A percentile compares a stretch with the other conserved stretches of the same genome.
Evolutionary conservation across 345 rosid species (phyloP).

Genomic region (Aquilaria yunnanensis): DNA sequence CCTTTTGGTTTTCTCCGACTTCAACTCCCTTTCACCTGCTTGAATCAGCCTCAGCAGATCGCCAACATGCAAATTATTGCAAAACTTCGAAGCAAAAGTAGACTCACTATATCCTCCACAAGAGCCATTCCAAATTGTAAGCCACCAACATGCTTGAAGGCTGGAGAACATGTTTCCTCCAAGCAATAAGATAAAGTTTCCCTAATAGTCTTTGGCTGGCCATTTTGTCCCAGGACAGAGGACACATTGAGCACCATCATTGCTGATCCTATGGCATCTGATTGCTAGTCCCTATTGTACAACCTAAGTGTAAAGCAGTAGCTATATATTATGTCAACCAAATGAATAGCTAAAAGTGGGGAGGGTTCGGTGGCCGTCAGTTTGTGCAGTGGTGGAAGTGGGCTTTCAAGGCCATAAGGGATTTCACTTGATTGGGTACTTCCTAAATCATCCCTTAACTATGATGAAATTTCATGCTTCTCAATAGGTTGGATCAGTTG

Average conservation of each 20-base stretch:
- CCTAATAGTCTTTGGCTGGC: conserved; percentile 51
- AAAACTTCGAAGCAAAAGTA: conserved; percentile 49
- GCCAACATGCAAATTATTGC: conserved; percentile 59
- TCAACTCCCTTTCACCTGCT: conserved; percentile 45
- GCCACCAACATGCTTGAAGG: conserved; percentile 64
- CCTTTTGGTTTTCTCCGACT: conserved; percentile 28
- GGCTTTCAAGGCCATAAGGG: conserved; percentile 67
- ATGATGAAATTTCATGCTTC: conserved; percentile 17
- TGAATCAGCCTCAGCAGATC: conserved; percentile 68
- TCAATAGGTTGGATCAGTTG: conserved; percentile 49
- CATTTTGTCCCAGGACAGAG: conserved; percentile 55
- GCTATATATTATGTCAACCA: conserved; percentile 61
- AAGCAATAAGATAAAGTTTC: conserved; percentile 64
- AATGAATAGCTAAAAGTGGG: conserved; percentile 60
- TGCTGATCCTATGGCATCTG: conserved; percentile 63
- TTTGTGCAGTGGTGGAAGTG: conserved; percentile 45
- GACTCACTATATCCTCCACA: conserved; percentile 44
- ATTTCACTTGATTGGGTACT: conserved; percentile 31
- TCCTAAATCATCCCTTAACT: conserved; percentile 14
- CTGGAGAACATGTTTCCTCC: conserved; percentile 77
- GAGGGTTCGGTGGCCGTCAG: conserved; percentile 67
- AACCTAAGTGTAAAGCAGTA: conserved; percentile 79
- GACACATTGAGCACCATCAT: conserved; percentile 51
- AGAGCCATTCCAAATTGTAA: conserved; percentile 56
- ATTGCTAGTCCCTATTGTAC: conserved; percentile 85